Conservation (phyloP, 345 rosid species). For the Eucalyptus tenuipes region DNA sequence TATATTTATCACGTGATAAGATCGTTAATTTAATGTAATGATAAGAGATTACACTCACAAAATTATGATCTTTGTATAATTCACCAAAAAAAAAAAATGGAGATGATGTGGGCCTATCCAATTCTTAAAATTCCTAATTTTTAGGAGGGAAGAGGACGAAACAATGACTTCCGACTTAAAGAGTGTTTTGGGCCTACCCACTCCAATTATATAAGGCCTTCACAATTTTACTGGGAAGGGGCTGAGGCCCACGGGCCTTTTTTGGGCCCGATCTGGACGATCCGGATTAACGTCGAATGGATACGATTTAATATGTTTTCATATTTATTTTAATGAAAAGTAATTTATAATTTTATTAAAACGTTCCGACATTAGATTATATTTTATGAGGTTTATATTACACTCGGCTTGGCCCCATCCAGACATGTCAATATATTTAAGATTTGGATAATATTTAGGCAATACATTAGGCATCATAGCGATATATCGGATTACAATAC, state of each 20-base stretch:
- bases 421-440: not conserved
- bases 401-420: accelerated
- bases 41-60: not conserved
- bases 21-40: not conserved
- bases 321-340: not conserved
- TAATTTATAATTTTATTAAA: not conserved
- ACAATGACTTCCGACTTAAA: not conserved
- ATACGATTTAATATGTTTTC: not conserved
- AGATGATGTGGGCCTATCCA: not conserved
- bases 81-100: accelerated
- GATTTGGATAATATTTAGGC: not conserved
- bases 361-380: not conserved
- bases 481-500: not conserved
- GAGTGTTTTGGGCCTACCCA: not conserved
- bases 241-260: not conserved
- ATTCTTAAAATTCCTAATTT: not conserved
- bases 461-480: accelerated
- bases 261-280: not conserved
- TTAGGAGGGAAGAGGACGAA: not conserved
- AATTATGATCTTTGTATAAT: not conserved
- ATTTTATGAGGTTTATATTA: not conserved
- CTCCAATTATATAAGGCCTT: not conserved
- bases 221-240: not conserved
- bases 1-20: not conserved
- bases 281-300: not conserved